Evolutionary conservation across 495 filamentous ascomycete genomes (phyloP).

Genomic region (Neurospora pannonica): DNA sequence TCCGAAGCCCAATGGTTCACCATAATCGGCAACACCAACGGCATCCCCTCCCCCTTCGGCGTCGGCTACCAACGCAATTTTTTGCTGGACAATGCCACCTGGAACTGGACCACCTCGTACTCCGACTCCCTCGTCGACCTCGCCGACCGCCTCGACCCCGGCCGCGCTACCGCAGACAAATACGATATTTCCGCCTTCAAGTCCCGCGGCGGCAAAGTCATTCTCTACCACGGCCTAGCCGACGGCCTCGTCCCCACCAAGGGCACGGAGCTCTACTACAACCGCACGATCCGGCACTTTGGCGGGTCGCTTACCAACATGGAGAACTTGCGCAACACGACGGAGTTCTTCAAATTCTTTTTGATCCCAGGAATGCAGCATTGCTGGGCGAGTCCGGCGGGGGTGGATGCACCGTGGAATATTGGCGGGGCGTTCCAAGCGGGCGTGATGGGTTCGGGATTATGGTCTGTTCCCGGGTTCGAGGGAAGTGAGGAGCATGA

Average conservation of each 20-base stretch:
- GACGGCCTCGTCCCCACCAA: constrained; percentile 42
- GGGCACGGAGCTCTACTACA: constrained; percentile 35
- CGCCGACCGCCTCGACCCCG: constrained; percentile 29
- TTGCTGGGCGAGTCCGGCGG: constrained; percentile 21
- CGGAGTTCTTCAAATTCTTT: constrained; percentile 31
- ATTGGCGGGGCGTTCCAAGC: constrained; percentile 31
- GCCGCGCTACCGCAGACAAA: constrained; percentile 31
- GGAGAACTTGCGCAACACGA: not conserved
- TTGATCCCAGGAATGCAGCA: constrained; percentile 36
- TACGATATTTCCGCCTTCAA: constrained; percentile 38
- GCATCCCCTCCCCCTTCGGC: constrained; percentile 21
- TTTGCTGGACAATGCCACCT: constrained; percentile 31
- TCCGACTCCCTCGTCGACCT: not conserved
- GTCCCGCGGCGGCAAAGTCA: constrained; percentile 40
- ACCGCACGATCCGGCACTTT: constrained; percentile 16
- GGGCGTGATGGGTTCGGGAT: constrained; percentile 10
- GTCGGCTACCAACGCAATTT: constrained; percentile 30
- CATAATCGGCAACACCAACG: constrained; percentile 12
- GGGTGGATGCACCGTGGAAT: constrained; percentile 37
- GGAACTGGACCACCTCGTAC: constrained; percentile 27
- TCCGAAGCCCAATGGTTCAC: constrained; percentile 18
- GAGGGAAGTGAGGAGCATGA: constrained; percentile 33
- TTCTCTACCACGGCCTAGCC: constrained; percentile 47
- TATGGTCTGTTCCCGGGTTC: constrained; percentile 30
- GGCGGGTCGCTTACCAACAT: constrained; percentile 11